Evolutionary conservation across 768 basidiomycete species (phyloP).

Genomic region (Xerocomellus chrysenteron): DNA sequence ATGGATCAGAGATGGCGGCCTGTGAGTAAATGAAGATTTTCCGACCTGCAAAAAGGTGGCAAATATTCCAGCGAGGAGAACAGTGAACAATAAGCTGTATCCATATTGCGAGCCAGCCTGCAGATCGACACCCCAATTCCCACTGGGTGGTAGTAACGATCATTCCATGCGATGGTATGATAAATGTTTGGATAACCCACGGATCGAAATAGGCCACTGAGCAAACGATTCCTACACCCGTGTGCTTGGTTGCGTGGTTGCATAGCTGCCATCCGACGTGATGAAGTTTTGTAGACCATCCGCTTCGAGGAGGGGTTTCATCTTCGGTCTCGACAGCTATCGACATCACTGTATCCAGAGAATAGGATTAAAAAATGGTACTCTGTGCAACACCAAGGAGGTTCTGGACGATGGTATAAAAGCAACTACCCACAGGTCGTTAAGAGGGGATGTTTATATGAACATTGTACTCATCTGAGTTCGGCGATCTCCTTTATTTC

Average conservation of each 20-base stretch:
- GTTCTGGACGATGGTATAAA: slow-evolving; percentile 1
- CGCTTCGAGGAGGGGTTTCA: slow-evolving; percentile 2
- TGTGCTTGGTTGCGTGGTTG: slow-evolving; percentile 61
- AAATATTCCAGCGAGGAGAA: slow-evolving; percentile 78
- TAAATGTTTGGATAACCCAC: slow-evolving; percentile 42
- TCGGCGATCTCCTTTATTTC: too few relatives aligned
- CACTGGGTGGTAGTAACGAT: slow-evolving; percentile 38
- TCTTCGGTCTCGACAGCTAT: background rate
- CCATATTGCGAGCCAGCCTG: slow-evolving; percentile 85
- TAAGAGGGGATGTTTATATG: too few relatives aligned
- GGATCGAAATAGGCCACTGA: slow-evolving; percentile 90
- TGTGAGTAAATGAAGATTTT: background rate
- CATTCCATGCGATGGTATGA: background rate
- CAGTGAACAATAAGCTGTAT: slow-evolving; percentile 82
- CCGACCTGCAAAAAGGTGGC: slow-evolving; percentile 77
- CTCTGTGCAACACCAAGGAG: background rate
- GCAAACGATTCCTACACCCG: slow-evolving; percentile 83
- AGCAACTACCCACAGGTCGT: background rate
- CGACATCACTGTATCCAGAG: slow-evolving; percentile 14
- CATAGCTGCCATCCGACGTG: slow-evolving; percentile 32
- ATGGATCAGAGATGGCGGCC: slow-evolving; percentile 1
- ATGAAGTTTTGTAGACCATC: slow-evolving; percentile 23
- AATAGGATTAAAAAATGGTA: background rate
- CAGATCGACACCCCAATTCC: slow-evolving; percentile 90
- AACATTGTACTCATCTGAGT: too few relatives aligned